These are phyloP conservation scores for Salvia splendens DNA, from an alignment of 257 asterid genomes.

Conservation along the genomic window DNA sequence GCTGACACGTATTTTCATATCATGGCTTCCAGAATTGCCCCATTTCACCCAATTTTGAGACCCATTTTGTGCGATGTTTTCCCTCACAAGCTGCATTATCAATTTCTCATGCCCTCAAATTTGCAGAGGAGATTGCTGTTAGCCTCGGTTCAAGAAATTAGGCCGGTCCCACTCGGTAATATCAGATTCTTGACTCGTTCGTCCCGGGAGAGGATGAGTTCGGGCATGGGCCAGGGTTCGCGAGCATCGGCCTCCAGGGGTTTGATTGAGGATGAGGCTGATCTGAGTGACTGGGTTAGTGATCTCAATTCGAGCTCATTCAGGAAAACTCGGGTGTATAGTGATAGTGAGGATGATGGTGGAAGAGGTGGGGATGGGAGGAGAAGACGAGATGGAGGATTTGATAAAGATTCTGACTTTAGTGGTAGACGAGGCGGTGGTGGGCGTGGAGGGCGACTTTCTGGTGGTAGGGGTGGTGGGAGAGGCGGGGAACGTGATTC, in stretches of 20 bases:
- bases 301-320: conserved; percentile 67
- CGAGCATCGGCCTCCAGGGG: conserved; percentile 57
- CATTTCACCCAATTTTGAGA: conserved; percentile 46
- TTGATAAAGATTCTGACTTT: conserved; percentile 37
- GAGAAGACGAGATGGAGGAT: conserved; percentile 48
- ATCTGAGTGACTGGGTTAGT: conserved; percentile 85
- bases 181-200: conserved; percentile 46
- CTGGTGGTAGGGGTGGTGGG: conserved; percentile 27
- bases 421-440: conserved; percentile 43
- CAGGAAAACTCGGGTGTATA: conserved; percentile 55
- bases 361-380: conserved; percentile 47
- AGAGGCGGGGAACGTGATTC: conserved; percentile 23
- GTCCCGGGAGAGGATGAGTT: conserved; percentile 41
- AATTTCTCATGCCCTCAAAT: conserved; percentile 40
- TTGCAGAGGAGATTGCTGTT: conserved; percentile 35
- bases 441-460: conserved; percentile 27
- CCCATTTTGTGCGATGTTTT: conserved; percentile 62
- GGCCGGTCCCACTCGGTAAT: conserved; percentile 27
- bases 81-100: conserved; percentile 57
- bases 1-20: conserved; percentile 3
- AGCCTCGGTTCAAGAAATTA: conserved; percentile 21
- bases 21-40: conserved; percentile 61
- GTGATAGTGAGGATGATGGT: conserved; percentile 66
- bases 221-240: conserved; percentile 35
- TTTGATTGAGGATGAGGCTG: conserved; percentile 95